Conservation (phyloP, 441 rosid genomes). For the Breynia disticha region DNA sequence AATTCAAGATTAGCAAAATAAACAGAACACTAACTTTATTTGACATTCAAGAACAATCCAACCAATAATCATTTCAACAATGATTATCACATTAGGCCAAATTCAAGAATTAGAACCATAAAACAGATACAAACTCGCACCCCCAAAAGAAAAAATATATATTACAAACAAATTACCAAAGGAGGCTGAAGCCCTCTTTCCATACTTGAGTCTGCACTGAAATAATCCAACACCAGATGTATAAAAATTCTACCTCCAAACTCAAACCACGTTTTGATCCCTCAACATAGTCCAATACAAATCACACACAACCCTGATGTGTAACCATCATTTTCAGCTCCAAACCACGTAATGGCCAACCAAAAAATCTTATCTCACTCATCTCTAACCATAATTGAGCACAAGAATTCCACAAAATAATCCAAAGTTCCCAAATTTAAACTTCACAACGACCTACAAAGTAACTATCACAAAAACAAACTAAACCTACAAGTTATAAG, state of each 20-base stretch:
- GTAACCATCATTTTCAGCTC: background rate
- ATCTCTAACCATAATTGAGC: too few relatives aligned
- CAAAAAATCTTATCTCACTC: too few relatives aligned
- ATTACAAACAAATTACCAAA: conserved; percentile 32
- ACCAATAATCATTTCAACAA: background rate
- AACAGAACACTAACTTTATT: background rate
- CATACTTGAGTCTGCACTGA: conserved; percentile 28
- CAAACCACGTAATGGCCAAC: background rate
- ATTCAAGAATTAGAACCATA: conserved; percentile 4
- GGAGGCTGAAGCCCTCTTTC: conserved; percentile 70
- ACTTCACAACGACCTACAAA: too few relatives aligned
- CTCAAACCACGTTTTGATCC: conserved; percentile 16
- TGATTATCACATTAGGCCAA: background rate
- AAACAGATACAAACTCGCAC: background rate
- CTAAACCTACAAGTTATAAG: conserved; percentile 1
- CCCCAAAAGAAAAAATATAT: background rate
- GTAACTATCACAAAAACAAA: too few relatives aligned
- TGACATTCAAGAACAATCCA: too few relatives aligned
- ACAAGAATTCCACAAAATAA: too few relatives aligned
- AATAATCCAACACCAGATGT: conserved; percentile 18
- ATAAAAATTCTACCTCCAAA: conserved; percentile 21
- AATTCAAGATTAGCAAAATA: too few relatives aligned
- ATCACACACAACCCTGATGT: conserved; percentile 13
- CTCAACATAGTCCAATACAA: conserved; percentile 5
- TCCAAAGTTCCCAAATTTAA: too few relatives aligned